Conservation (phyloP, 2,329 filamentous ascomycete genomes). For the Sarocladium brachiariae region DNA sequence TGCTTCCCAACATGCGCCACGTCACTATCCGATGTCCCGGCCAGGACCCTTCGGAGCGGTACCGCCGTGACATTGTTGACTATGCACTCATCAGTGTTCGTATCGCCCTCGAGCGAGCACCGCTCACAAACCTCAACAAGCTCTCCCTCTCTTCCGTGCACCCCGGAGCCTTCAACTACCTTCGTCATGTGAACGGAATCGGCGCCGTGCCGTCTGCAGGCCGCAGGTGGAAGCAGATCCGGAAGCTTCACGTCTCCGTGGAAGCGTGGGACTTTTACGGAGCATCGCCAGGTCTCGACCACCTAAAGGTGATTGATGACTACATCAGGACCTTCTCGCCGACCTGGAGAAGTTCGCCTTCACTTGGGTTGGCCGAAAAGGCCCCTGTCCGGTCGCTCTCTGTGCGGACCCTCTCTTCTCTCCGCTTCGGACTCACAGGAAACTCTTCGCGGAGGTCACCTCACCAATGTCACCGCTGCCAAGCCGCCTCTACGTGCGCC, state of each 20-base stretch:
- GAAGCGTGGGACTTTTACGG: constrained; percentile 61
- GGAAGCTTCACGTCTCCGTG: constrained; percentile 64
- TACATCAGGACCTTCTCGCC: constrained; percentile 66
- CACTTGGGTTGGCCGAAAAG: constrained; percentile 68
- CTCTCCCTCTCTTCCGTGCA: constrained; percentile 71
- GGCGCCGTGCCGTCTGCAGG: constrained; percentile 66
- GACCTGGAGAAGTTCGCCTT: constrained; percentile 66
- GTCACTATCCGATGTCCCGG: constrained; percentile 71
- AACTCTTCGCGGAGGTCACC: constrained; percentile 59
- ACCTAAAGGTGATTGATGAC: constrained; percentile 72
- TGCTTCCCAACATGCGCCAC: constrained; percentile 64
- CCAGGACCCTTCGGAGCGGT: constrained; percentile 60
- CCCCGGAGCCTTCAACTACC: constrained; percentile 67
- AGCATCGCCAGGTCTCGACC: constrained; percentile 53
- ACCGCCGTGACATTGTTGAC: constrained; percentile 73
- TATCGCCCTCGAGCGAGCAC: constrained; percentile 71
- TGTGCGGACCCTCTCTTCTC: constrained; percentile 61
- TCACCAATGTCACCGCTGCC: constrained; percentile 58
- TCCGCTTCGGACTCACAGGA: constrained; percentile 43
- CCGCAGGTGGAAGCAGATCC: constrained; percentile 72
- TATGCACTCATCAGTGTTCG: constrained; percentile 83
- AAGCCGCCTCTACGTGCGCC: constrained; percentile 42
- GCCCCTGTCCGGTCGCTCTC: constrained; percentile 67
- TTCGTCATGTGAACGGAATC: constrained; percentile 67
- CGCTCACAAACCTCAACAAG: constrained; percentile 57